Base-by-base conservation (phyloP, 768 basidiomycete species). In the Mycena haematopus region DNA sequence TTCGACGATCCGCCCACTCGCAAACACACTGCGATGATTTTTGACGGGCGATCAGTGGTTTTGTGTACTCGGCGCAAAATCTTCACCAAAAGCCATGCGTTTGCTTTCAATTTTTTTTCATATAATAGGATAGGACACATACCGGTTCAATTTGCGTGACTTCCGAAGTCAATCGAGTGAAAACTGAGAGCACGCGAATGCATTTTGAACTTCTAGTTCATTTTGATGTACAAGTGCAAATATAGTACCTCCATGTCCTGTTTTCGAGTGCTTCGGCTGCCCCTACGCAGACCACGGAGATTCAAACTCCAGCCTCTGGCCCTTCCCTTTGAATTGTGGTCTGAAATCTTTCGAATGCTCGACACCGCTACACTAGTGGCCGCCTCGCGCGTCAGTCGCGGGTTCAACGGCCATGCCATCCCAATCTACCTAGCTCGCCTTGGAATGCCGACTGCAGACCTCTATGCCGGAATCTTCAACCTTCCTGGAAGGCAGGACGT, bases 301-400 rank as follows among this genome's bases (percentile, higher is more conserved):
- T 27, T n/a, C 14, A 2, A 45, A n/a, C 25, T 10, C 25, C 6
- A 24, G 17, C 31, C 31, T 27, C 14, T 22, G 13, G 35, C 29
- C 8, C 49, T 66, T 6, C 60, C 65, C 0, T 47, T 17, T 21
- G 61, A 62, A 51, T 27, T 66, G 2, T 62, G 65, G 65, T 15
- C 22, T 6, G 64, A 56, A 21, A 60, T 65, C 49, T 60, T 65
- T 24, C 10, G 17, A 19, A 9, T 52, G 27, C 64, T 65, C 50
- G 59, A 63, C 38, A 27, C 27, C 11, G 17, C 25, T 13, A 15
- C 38, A 14, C 21, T 65, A n/a, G 31, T 46, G 17, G 53, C 17
- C 6, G 42, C 56, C 21, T 56, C 54, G 31, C 54, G 58, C 1
- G 59, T 60, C 50, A 56, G 44, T 27, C 54, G 54, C 10, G 50